Base-by-base conservation (phyloP, 208 protist species). In the Leishmania guyanensis region DNA sequence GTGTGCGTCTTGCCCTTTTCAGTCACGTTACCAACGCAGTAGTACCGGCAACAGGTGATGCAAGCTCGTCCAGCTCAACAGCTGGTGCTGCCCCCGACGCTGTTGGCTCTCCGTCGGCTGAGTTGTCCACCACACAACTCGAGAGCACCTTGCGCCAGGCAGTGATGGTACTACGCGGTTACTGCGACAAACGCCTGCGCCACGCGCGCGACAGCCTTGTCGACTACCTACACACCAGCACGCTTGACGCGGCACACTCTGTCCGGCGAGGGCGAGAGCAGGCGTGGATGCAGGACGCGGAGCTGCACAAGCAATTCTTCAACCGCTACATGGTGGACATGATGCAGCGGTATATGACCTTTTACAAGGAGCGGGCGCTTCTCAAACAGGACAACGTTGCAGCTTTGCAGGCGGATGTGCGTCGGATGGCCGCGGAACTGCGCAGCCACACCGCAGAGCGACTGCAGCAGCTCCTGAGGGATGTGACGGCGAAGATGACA, bases 161-260 rank as follows among this genome's bases (percentile, higher is more conserved):
- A 8, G 74, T 91, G 26, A 54, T 75, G 3, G 20, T 93, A 62
- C 76, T 93, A 43, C 75, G 82, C 16, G 82, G 79, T 29, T 92
- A 93, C 77, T 84, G 86, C 60, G 80, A 88, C 69, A 74, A 88
- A 22, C 88, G 84, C 29, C 75, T 93, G 17, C 39, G 54, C 29
- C 78, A 79, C 60, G 58, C 91, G 70, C 72, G 86, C 48, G 81
- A 87, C 29, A 60, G 77, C n/a, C 89, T 95, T 22, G 86, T 95
- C 8, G 87, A 89, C 51, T 86, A 88, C 73, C 78, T 95, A 62
- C 92, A 93, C 84, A 64, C 39, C 43, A 83, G 90, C 66, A 90
- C 92, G 33, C 76, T 86, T 8, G 81, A 86, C n/a, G 85, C 84
- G 12, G 90, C 90, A 2, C 85, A 91, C 74, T 75, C 82, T 29